phyloP scores from a whole-genome alignment of 2,329 filamentous ascomycete genomes.

The Stemphylium lycopersici region DNA sequence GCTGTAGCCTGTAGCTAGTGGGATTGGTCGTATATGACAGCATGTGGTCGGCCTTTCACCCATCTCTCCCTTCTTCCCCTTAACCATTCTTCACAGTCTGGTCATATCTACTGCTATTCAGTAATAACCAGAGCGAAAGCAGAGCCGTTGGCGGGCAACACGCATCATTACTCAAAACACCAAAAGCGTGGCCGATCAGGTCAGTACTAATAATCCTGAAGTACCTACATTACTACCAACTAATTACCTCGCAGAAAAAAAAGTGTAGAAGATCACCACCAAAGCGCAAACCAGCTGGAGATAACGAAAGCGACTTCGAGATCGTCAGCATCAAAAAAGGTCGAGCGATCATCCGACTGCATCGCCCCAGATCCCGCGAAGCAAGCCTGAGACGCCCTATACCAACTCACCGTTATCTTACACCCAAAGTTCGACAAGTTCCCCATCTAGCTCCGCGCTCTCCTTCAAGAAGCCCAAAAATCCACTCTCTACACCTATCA shows the following conservation, averaged over 20 bases:
- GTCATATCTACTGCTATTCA: too few species aligned
- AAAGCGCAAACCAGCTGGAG: neutral
- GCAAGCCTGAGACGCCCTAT: neutral
- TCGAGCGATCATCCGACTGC: neutral
- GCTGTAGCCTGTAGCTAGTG: neutral
- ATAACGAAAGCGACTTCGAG: neutral
- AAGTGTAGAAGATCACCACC: too few species aligned
- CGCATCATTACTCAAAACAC: too few species aligned
- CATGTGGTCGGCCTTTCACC: too few species aligned
- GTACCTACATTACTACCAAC: too few species aligned
- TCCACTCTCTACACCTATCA: neutral
- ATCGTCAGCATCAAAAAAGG: neutral
- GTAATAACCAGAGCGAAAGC: too few species aligned
- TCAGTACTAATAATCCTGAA: too few species aligned
- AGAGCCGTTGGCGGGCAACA: too few species aligned
- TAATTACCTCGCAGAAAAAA: too few species aligned
- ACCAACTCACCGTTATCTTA: neutral
- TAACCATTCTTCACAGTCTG: too few species aligned
- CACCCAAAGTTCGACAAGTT: neutral
- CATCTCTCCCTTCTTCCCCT: too few species aligned
- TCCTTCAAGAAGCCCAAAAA: neutral
- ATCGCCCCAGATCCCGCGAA: neutral
- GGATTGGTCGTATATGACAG: neutral
- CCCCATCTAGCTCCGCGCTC: neutral
- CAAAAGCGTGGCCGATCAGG: too few species aligned